Percentiles rank a stretch among this genome's conserved stretches.
phyloP scores from a whole-genome alignment of 441 rosid genomes.

The Pelargonium fulgidum region DNA sequence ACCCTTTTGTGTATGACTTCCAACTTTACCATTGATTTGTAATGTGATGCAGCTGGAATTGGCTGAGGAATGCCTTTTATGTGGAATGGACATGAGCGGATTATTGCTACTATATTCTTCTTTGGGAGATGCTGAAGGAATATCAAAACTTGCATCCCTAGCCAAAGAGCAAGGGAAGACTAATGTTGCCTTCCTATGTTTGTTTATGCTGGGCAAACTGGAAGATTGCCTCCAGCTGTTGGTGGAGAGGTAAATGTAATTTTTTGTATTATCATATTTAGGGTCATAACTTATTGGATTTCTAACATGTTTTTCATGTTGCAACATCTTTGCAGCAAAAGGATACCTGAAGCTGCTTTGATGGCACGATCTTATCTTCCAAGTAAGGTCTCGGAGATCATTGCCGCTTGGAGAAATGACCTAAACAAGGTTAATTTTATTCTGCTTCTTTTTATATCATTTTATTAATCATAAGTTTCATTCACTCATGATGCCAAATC shows the following conservation, averaged over 20 bases:
- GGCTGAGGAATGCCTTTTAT: conserved; percentile 95
- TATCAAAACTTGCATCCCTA: conserved; percentile 61
- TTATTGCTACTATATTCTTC: conserved; percentile 86
- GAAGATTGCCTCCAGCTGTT: conserved; percentile 91
- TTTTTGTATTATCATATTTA: conserved; percentile 18
- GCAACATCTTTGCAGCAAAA: conserved; percentile 59
- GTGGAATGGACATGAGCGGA: conserved; percentile 89
- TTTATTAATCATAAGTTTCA: not conserved
- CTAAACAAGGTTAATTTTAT: conserved; percentile 61
- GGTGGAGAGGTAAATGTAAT: conserved; percentile 59
- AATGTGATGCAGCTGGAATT: conserved; percentile 57
- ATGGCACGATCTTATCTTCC: conserved; percentile 98
- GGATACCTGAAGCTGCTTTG: conserved; percentile 98
- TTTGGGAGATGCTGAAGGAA: conserved; percentile 93
- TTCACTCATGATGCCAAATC: not conserved
- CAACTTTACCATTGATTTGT: no score
- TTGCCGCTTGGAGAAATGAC: conserved; percentile 86
- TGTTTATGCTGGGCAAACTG: conserved; percentile 86
- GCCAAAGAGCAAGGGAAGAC: conserved; percentile 95
- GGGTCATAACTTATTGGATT: conserved; percentile 16
- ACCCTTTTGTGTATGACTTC: not conserved
- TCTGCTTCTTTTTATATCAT: conserved; percentile 16
- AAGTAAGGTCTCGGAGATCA: conserved; percentile 90
- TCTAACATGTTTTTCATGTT: conserved; percentile 15
- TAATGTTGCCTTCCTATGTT: conserved; percentile 81